Evolutionary conservation across 2,329 filamentous ascomycete genomes (phyloP), one percentile per base, ranked within the genome.

Genomic region (Aureobasidium pullulans): DNA sequence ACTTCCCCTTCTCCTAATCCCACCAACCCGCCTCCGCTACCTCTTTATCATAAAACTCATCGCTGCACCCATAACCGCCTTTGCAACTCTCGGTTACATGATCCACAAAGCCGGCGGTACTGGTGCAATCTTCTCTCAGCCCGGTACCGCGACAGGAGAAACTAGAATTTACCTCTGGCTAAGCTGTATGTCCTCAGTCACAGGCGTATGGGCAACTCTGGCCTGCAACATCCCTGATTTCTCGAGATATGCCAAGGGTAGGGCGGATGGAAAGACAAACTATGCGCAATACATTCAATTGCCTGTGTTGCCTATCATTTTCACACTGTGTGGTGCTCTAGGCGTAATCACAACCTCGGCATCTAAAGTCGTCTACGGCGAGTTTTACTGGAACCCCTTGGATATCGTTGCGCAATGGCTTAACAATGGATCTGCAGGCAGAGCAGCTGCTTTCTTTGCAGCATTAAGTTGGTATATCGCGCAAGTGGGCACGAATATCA

Each of bases 271-370:
- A 3, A 59, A 62, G 19, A n/a, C 31, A 23, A 48, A 61, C 59
- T 28, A 66, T 66, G 10, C 63, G 62, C n/a, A 68, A 66, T 70
- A 74, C 59, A 66, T 73, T 61, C 72, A 75, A 61, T 66, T 69
- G 2, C 61, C 73, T 19, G 70, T 74, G 61, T 72, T 82, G 3
- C 80, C 80, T 1, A 67, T 80, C 6, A 70, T 82, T 62, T 81
- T 80, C 66, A 81, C 79, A 19, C 53, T 66, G 11, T 65, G 68
- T 78, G 66, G 72, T 73, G 62, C 81, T 75, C 68, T 82, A 60
- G 84, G 84, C 34, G 84, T 86, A 64, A 76, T 84, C 40, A 80
- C 81, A 16, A 82, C 83, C 0, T 81, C 79, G 0, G 81, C 82
- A 7, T 76, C 76, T 36, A 75, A 77, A 39, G 76, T 81, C 11